Percentiles rank a stretch among this genome's conserved stretches.
These are phyloP conservation scores for Blastocystis sp. DNA, from an alignment of 352 stramenopile species.

Conservation along the genomic window DNA sequence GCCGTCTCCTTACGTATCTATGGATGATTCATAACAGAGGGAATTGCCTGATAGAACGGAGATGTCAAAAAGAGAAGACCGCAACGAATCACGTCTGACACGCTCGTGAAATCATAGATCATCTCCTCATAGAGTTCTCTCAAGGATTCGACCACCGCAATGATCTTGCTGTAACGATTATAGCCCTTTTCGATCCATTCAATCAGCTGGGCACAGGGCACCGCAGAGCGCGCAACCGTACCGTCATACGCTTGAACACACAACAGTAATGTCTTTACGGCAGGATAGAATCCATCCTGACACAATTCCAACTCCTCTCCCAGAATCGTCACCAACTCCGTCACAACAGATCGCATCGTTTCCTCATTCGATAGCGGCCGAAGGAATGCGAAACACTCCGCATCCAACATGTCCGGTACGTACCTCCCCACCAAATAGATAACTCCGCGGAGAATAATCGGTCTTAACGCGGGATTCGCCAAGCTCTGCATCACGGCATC, in stretches of 20 bases:
- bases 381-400: not conserved
- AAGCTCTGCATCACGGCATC: not conserved
- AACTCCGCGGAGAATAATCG: not conserved
- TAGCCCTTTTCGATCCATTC: not conserved
- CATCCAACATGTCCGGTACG: not conserved
- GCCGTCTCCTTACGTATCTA: conserved; percentile 9
- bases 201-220: not conserved
- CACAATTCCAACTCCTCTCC: not conserved
- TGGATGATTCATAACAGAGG: not conserved
- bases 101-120: not conserved
- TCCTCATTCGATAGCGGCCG: not conserved
- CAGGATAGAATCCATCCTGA: not conserved
- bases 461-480: not conserved
- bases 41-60: not conserved
- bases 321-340: conserved; percentile 12
- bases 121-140: not conserved
- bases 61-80: not conserved
- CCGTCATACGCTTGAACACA: not conserved
- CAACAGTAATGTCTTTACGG: not conserved
- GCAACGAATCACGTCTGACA: not conserved
- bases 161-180: not conserved
- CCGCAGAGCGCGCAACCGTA: not conserved
- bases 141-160: not conserved
- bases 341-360: not conserved
- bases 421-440: not conserved